phyloP scores from a whole-genome alignment of 2,329 filamentous ascomycete species.

The Thielaviopsis musarum region DNA sequence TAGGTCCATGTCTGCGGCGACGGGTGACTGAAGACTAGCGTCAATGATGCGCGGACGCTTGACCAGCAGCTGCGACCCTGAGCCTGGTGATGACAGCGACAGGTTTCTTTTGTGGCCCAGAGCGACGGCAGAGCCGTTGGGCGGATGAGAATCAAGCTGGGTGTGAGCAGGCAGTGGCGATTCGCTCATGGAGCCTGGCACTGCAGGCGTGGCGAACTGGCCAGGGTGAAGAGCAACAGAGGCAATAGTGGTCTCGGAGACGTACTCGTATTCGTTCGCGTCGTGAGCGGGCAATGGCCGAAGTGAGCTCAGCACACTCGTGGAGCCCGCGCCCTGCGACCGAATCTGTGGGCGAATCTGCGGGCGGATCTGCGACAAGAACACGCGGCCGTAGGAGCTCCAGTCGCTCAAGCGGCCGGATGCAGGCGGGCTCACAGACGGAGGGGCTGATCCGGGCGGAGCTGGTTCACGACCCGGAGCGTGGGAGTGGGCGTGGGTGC shows the following conservation, averaged over 20 bases:
- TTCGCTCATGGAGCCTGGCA: background rate
- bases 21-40: background rate
- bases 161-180: background rate
- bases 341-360: background rate
- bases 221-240: background rate
- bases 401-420: background rate
- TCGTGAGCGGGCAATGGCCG: background rate
- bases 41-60: conserved; percentile 8
- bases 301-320: background rate
- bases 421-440: background rate
- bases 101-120: conserved; percentile 8
- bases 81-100: conserved; percentile 9
- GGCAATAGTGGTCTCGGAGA: background rate
- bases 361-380: background rate
- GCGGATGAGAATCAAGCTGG: background rate
- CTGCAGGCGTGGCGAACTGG: background rate
- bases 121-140: background rate
- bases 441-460: background rate
- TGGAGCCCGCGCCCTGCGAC: background rate
- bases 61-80: conserved; percentile 7
- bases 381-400: background rate
- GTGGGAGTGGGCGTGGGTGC: background rate
- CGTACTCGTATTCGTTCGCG: background rate
- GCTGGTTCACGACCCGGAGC: background rate
- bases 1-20: conserved; percentile 2